A percentile compares a stretch with the other conserved stretches of the same genome.
Conservation (phyloP, 345 rosid species). For the Gynandropsis gynandra region DNA sequence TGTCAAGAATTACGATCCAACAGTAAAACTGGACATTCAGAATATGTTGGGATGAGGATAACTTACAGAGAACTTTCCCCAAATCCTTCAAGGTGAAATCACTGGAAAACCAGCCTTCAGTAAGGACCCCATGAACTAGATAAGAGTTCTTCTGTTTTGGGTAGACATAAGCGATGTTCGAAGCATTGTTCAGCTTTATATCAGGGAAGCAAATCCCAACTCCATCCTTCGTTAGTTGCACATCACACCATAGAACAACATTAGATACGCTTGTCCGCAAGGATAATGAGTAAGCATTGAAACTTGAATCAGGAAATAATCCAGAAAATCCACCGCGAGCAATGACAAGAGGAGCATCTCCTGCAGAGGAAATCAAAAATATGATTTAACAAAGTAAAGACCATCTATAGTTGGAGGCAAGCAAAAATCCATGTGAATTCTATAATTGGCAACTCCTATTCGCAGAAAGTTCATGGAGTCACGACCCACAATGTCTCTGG, state of each 20-base stretch:
- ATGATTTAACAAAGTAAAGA: conserved; percentile 4
- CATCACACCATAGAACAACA: conserved; percentile 69
- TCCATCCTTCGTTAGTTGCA: conserved; percentile 77
- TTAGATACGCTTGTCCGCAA: conserved; percentile 19
- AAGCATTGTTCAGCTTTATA: conserved; percentile 46
- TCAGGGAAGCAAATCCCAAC: conserved; percentile 71
- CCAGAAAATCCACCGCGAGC: conserved; percentile 97
- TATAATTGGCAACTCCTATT: background rate
- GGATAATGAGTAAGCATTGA: conserved; percentile 40
- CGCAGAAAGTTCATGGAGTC: too few relatives aligned
- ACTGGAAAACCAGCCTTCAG: conserved; percentile 60
- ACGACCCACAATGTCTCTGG: too few relatives aligned
- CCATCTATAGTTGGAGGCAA: background rate
- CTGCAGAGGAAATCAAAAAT: conserved; percentile 36
- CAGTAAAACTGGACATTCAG: background rate
- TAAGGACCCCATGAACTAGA: conserved; percentile 45
- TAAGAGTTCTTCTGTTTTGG: conserved; percentile 24
- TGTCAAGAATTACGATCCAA: conserved; percentile 10
- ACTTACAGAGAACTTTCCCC: conserved; percentile 40
- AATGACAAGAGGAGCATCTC: conserved; percentile 50
- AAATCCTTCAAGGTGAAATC: conserved; percentile 55
- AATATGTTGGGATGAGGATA: background rate
- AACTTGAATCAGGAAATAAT: conserved; percentile 64
- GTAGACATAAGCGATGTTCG: conserved; percentile 18
- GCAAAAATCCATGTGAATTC: conserved; percentile 1